These are phyloP conservation scores for Botrytis fabae DNA, from an alignment of 2,329 filamentous ascomycete species.

Conservation along the genomic window DNA sequence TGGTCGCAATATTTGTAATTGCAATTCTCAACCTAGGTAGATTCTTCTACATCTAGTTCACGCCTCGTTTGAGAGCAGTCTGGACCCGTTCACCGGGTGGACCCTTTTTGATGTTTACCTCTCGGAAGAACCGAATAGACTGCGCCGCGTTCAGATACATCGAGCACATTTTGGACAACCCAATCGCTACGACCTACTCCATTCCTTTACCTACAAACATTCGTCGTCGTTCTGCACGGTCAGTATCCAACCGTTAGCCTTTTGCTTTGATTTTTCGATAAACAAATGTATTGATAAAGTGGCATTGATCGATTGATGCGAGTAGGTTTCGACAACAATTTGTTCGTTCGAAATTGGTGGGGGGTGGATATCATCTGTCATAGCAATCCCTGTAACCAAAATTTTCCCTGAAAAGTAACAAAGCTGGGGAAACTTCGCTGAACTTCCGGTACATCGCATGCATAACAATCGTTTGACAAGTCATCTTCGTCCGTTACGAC, in stretches of 20 bases:
- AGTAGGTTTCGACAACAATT: background rate
- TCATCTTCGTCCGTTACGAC: background rate
- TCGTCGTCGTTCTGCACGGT: background rate
- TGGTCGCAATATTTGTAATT: background rate
- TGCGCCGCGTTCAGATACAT: background rate
- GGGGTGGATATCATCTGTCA: constrained; percentile 5
- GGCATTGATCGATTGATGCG: background rate
- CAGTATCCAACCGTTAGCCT: background rate
- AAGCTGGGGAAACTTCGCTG: constrained; percentile 12
- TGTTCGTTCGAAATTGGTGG: background rate
- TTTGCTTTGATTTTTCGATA: background rate
- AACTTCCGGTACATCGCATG: background rate
- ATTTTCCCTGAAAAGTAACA: background rate
- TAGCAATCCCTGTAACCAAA: constrained; percentile 5
- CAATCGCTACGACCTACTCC: background rate
- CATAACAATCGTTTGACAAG: constrained; percentile 3
- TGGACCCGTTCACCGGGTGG: constrained; percentile 2
- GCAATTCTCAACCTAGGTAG: background rate
- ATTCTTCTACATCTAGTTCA: background rate
- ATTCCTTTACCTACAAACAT: background rate
- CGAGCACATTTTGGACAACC: background rate
- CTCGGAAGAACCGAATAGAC: background rate
- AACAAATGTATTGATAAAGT: background rate
- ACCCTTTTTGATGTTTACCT: background rate
- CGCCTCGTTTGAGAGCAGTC: background rate